Base-by-base conservation (phyloP, 257 asterid genomes). In the Fraxinus quadrangulata region DNA sequence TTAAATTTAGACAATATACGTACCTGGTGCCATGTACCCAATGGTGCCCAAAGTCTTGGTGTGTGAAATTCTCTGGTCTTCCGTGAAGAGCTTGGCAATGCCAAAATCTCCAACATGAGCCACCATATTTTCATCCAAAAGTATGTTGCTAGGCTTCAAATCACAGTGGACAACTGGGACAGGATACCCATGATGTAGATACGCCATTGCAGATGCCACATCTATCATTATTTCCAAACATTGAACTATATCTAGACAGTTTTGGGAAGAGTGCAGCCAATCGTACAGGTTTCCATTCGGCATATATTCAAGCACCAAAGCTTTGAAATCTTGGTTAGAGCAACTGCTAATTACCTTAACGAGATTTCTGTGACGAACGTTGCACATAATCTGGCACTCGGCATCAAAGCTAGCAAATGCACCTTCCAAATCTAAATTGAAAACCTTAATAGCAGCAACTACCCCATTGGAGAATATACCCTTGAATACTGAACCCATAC, bases 161-260 rank as follows among this genome's bases (percentile, higher is more conserved):
- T 65, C 70, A 65, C 30, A 65, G 23, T 65, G 70, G 17, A 65
- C 34, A 28, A 65, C 1, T 21, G 19, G 70, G 5, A 9, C 5
- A 0, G 34, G 34, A 23, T 65, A 24, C 30, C 31, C 34, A 23
- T 65, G 30, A 21, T 65, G 34, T 65, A 65, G 70, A 28, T 65
- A 65, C 19, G 21, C 16, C 30, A 65, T 5, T n/a, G 33, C 70
- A 65, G 14, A 65, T 8, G 70, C 67, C 16, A 56, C 40, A 49
- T 51, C 49, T 26, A 73, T 73, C 77, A 73, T 24, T 9, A 73
- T 56, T 6, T 59, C 39, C 47, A 73, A 73, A 17, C 78, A 34
- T 74, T 74, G 56, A n/a, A 19, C 45, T 8, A 74, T 19, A 59
- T 56, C 56, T 65, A 74, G 61, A 47, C 23, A 21, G 31, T 36